phyloP scores from a whole-genome alignment of 1,284 basidiomycete genomes.

The Cryptococcus sp. region DNA sequence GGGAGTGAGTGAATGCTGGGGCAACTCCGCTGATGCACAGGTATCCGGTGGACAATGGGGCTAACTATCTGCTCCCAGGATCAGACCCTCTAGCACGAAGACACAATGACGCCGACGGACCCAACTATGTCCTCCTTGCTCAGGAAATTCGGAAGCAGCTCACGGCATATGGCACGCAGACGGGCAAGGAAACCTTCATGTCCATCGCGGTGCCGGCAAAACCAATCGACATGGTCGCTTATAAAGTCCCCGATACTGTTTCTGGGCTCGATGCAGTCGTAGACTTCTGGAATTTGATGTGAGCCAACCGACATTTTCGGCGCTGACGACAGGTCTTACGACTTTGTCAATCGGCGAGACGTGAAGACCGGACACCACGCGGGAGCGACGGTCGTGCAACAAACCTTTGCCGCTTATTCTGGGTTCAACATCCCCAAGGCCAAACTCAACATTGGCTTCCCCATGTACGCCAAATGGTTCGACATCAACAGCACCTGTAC shows the following conservation, averaged over 20 bases:
- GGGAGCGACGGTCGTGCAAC: constrained; percentile 15
- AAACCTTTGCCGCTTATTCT: constrained; percentile 14
- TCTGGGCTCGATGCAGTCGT: constrained; percentile 14
- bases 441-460: constrained; percentile 26
- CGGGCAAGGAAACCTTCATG: constrained; percentile 8
- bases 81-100: constrained; percentile 3
- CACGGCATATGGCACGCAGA: not conserved
- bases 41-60: constrained; percentile 13
- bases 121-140: constrained; percentile 11
- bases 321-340: constrained; percentile 13
- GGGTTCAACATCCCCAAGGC: constrained; percentile 7
- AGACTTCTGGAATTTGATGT: constrained; percentile 31
- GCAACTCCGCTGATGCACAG: constrained; percentile 2
- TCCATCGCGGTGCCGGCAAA: constrained; percentile 17
- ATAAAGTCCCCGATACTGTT: constrained; percentile 4
- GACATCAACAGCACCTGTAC: constrained; percentile 6
- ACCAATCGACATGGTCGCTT: constrained; percentile 12
- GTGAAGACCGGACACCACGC: constrained; percentile 17
- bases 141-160: constrained; percentile 10
- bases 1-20: constrained; percentile 21
- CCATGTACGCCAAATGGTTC: constrained; percentile 38
- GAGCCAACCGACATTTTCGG: not conserved
- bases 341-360: constrained; percentile 22
- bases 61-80: constrained; percentile 3
- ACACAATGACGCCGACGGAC: constrained; percentile 2